phyloP scores from a whole-genome alignment of 2,329 filamentous ascomycete species.

The Ophiocordyceps australis region DNA sequence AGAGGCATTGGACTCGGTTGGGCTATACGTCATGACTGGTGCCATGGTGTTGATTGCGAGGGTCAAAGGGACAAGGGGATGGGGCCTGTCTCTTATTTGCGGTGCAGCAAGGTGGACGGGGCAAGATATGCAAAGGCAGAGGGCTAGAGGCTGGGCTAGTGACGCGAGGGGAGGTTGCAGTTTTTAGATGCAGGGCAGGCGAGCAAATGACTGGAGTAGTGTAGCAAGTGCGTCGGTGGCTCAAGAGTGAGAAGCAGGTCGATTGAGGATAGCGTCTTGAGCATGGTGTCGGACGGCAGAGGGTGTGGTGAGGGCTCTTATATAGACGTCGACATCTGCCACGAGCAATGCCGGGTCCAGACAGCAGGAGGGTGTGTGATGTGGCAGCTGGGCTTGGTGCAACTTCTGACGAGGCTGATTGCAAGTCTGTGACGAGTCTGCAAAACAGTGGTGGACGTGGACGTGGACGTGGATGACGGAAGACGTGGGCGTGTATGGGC shows the following conservation, averaged over 20 bases:
- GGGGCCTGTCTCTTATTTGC: neutral
- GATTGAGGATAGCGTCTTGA: slow-evolving; percentile 1
- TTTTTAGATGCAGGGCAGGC: too few relatives aligned
- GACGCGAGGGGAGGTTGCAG: neutral
- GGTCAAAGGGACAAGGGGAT: neutral
- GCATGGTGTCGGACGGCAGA: slow-evolving; percentile 3
- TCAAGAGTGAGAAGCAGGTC: slow-evolving; percentile 1
- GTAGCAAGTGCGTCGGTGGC: neutral
- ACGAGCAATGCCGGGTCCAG: slow-evolving; percentile 2
- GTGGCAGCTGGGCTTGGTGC: slow-evolving; percentile 4
- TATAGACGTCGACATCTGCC: slow-evolving; percentile 2
- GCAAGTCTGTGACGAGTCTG: slow-evolving; percentile 1
- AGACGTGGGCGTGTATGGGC: slow-evolving; percentile 1
- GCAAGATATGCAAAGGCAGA: neutral
- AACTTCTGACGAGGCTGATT: slow-evolving; percentile 2
- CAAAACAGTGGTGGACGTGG: too few relatives aligned
- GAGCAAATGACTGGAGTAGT: too few relatives aligned
- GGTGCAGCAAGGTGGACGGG: slow-evolving; percentile 1
- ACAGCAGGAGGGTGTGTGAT: slow-evolving; percentile 1
- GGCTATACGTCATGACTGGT: slow-evolving; percentile 9
- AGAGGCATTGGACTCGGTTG: slow-evolving; percentile 6
- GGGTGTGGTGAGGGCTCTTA: slow-evolving; percentile 1
- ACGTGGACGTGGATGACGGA: too few relatives aligned
- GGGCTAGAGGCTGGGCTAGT: slow-evolving; percentile 1
- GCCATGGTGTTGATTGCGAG: slow-evolving; percentile 4